Percentiles rank a stretch among this genome's conserved stretches.
Evolutionary conservation across 345 rosid species (phyloP).

Genomic region (Rhodomyrtus tomentosa): DNA sequence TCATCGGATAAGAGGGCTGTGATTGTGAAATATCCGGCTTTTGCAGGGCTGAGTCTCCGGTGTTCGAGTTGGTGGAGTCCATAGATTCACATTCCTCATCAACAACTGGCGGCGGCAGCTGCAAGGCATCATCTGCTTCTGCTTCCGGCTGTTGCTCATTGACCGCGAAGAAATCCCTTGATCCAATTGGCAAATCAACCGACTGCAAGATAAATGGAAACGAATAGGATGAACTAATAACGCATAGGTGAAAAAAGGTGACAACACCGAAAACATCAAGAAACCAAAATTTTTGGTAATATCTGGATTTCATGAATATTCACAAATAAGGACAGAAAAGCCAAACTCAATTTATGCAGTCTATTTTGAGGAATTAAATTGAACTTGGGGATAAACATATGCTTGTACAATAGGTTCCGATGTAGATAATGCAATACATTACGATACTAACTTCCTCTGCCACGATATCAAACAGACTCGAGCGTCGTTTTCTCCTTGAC

Average conservation of each 20-base stretch:
- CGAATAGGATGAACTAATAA: background rate
- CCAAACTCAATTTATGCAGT: background rate
- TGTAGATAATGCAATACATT: background rate
- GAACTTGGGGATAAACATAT: background rate
- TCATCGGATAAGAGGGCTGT: conserved; percentile 44
- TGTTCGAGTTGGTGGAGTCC: conserved; percentile 85
- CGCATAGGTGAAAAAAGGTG: background rate
- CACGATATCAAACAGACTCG: conserved; percentile 93
- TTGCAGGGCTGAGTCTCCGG: conserved; percentile 37
- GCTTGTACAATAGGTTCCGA: background rate
- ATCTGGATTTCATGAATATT: background rate
- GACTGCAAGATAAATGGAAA: conserved; percentile 25
- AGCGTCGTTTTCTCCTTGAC: conserved; percentile 85
- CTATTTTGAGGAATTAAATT: background rate
- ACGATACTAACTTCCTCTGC: conserved; percentile 62
- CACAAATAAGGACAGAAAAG: background rate
- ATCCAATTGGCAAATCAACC: conserved; percentile 37
- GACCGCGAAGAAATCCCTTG: conserved; percentile 42
- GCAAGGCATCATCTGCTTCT: conserved; percentile 29
- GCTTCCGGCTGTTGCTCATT: conserved; percentile 29
- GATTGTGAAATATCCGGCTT: conserved; percentile 30
- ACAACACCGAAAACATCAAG: background rate
- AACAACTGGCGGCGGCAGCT: conserved; percentile 40
- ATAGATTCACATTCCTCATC: conserved; percentile 92
- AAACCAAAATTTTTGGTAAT: background rate